A percentile compares a stretch with the other conserved stretches of the same genome.
phyloP scores from a whole-genome alignment of 2,329 filamentous ascomycete genomes.

The Hypoxylon sp. region DNA sequence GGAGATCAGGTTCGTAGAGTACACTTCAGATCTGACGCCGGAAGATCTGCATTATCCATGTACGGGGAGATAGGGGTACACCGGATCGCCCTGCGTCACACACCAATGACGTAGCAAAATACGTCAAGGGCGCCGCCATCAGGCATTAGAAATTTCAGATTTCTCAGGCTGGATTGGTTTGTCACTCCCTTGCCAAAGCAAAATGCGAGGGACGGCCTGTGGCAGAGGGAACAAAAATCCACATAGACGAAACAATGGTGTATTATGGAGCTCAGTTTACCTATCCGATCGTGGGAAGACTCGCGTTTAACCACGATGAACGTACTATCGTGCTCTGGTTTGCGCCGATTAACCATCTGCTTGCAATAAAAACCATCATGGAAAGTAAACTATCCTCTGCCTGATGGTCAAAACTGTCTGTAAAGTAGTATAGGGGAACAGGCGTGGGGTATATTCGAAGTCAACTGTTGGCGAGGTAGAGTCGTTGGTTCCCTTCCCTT shows the following conservation, averaged over 20 bases:
- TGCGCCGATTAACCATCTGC: conserved; percentile 35
- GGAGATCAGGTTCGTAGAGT: conserved; percentile 13
- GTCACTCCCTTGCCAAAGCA: conserved; percentile 5
- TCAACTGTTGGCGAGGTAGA: conserved; percentile 40
- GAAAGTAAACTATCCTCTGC: conserved; percentile 46
- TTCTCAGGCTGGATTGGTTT: conserved; percentile 6
- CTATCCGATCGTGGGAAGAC: conserved; percentile 37
- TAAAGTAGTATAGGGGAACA: conserved; percentile 30
- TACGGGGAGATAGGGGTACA: conserved; percentile 25
- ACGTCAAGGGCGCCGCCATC: conserved; percentile 36
- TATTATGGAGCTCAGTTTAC: conserved; percentile 45
- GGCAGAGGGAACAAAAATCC: conserved; percentile 9
- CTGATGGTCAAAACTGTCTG: conserved; percentile 35
- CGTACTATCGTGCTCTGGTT: conserved; percentile 37
- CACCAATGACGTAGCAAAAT: conserved; percentile 40
- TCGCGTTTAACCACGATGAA: conserved; percentile 31
- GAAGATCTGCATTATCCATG: conserved; percentile 34
- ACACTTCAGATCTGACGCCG: conserved; percentile 27
- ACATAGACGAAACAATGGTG: conserved; percentile 29
- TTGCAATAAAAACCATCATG: conserved; percentile 35
- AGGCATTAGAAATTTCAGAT: conserved; percentile 18
- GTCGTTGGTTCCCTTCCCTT: conserved; percentile 33
- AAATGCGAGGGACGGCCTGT: background rate
- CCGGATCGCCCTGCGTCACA: conserved; percentile 29
- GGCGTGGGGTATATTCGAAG: conserved; percentile 42